phyloP scores from a whole-genome alignment of 2,329 filamentous ascomycete genomes.

The Alternaria sp. region DNA sequence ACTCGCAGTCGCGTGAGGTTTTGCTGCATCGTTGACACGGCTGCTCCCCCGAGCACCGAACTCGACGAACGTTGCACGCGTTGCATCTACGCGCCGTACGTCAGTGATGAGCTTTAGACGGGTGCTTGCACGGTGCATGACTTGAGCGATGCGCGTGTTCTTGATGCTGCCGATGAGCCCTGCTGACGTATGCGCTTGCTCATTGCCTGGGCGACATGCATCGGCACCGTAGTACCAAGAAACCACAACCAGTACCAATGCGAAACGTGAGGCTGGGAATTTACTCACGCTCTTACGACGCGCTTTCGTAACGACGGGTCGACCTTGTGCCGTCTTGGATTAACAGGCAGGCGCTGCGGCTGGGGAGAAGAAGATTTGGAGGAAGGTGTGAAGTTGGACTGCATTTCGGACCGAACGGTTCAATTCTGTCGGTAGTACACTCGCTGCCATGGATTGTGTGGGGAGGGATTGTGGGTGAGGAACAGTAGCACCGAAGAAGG shows the following conservation, averaged over 20 bases:
- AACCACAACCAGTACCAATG: background rate
- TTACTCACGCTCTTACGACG: constrained; percentile 31
- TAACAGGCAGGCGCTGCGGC: constrained; percentile 28
- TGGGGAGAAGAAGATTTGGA: constrained; percentile 17
- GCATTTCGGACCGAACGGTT: constrained; percentile 17
- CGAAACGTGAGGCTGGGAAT: background rate
- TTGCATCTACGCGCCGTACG: constrained; percentile 28
- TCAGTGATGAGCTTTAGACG: constrained; percentile 1
- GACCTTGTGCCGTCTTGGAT: constrained; percentile 33
- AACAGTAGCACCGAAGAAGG: constrained; percentile 4
- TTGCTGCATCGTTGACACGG: constrained; percentile 32
- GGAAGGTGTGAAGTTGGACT: constrained; percentile 10
- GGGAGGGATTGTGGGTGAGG: constrained; percentile 8
- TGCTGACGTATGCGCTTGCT: background rate
- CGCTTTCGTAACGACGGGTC: constrained; percentile 30
- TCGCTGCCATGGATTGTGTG: constrained; percentile 8
- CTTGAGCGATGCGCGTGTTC: background rate
- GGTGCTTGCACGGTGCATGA: background rate
- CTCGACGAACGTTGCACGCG: constrained; percentile 33
- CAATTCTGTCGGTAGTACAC: constrained; percentile 8
- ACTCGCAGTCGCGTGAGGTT: constrained; percentile 29
- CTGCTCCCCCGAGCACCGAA: constrained; percentile 34
- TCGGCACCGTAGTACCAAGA: background rate
- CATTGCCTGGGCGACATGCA: background rate
- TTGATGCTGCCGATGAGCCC: background rate